Conservation (phyloP, 192 early-diverging fungal genomes). For the Coemansia sp. region DNA sequence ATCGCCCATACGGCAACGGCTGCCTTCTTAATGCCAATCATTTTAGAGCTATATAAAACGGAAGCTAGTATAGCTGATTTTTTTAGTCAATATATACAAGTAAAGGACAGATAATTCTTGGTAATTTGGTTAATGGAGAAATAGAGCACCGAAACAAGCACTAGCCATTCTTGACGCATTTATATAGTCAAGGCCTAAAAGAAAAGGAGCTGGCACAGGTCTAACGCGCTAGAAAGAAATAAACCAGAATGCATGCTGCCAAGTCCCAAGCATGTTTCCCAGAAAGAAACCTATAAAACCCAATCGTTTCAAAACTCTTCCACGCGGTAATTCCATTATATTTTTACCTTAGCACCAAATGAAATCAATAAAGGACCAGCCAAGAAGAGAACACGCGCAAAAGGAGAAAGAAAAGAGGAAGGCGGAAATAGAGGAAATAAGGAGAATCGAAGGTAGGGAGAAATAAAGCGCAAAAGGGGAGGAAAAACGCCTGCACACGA, state of each 20-base stretch:
- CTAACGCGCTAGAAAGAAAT: neutral
- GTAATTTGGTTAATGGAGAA: neutral
- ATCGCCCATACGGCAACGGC: constrained; percentile 5
- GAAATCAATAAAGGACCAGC: neutral
- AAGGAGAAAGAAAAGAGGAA: neutral
- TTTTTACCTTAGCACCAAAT: neutral
- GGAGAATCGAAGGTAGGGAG: constrained; percentile 3
- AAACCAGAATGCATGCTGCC: neutral
- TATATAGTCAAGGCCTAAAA: neutral
- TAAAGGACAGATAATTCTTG: neutral
- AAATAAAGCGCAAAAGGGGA: neutral
- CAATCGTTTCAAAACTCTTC: neutral
- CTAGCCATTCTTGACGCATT: neutral
- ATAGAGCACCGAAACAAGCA: neutral
- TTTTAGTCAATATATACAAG: constrained; percentile 1
- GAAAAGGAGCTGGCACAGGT: constrained; percentile 6
- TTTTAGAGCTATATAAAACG: neutral
- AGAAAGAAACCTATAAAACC: neutral
- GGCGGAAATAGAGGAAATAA: constrained; percentile 8
- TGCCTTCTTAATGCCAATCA: neutral
- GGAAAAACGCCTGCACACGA: constrained; percentile 3
- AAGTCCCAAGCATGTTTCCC: neutral
- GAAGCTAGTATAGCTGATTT: neutral
- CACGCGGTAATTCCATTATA: neutral
- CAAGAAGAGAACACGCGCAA: neutral